Base-by-base conservation (phyloP, 139 green algal genomes). In the Coccomyxa sp. region DNA sequence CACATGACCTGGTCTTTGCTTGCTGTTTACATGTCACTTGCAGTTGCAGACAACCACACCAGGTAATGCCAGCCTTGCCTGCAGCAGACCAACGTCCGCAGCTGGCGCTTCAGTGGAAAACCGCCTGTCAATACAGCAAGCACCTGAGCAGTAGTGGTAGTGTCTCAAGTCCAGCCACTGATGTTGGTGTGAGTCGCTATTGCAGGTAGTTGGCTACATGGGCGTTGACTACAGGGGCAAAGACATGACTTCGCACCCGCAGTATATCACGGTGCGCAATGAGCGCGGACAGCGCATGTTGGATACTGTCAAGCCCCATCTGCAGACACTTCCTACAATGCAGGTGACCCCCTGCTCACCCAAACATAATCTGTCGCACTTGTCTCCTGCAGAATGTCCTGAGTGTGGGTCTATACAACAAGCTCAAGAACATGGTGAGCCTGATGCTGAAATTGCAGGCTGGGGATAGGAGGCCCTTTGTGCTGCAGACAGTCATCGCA, bases 221-320 rank as follows among this genome's bases (percentile, higher is more conserved):
- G 95, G 93, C 6, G 92, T 97, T 41, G 93, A 93, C 0, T 97
- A 95, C 85, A 68, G 87, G 18, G 81, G 44, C 36, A 77, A 35
- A 1, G 83, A 94, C 82, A 99, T 98, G 95, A 94, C 90, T 0
- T 39, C 79, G 7, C 95, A 98, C 81, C 88, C 86, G 29, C 95
- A 99, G 86, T 97, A 97, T 84, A 75, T 98, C 36, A 96, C 92
- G 2, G 89, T 99, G 8, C 87, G 95, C 64, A 98, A 98, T 79
- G 85, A 87, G 14, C 75, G 89, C 0, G 95, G 95, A 5, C 69
- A 71, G 14, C 91, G 97, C 75, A 88, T 99, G 91, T 75, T 99
- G 36, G 92, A 96, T 77, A n/a, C 70, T 24, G 71, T 93, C 27
- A 33, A 64, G 8, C 50, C 7, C 22, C 55, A 71, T 12, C 55